Percentiles rank a stretch among this genome's conserved stretches.
Evolutionary conservation across 306 rosid species (phyloP).

Genomic region (Betula pendula): DNA sequence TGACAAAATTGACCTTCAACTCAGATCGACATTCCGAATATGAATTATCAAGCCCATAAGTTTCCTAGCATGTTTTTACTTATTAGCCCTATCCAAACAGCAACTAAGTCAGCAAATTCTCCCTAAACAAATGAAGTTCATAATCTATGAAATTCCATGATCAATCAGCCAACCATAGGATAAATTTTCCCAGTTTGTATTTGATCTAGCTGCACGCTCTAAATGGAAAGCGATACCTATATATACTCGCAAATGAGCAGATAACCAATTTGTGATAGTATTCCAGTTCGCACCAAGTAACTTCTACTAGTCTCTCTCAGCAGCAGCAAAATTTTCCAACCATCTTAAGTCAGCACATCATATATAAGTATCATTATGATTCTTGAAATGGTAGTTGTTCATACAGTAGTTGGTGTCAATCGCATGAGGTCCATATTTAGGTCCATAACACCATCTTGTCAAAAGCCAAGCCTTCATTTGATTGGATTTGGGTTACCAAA

Average conservation of each 20-base stretch:
- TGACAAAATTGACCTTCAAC: no score
- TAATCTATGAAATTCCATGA: background rate
- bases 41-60: no score
- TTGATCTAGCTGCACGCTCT: background rate
- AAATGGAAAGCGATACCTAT: background rate
- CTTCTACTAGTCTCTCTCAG: background rate
- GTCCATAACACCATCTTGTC: background rate
- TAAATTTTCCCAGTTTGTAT: background rate
- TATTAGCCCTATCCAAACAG: no score
- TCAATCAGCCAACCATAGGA: background rate
- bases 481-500: background rate
- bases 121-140: background rate
- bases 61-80: no score
- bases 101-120: background rate
- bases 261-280: background rate
- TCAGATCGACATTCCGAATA: no score
- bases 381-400: background rate
- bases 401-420: background rate
- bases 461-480: background rate
- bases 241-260: no score
- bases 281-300: background rate
- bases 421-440: background rate
- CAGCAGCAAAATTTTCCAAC: background rate
- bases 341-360: background rate
- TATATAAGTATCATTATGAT: background rate